phyloP scores from a whole-genome alignment of 225 moss, liverwort and hornwort genomes.

The Lunularia cruciata region DNA sequence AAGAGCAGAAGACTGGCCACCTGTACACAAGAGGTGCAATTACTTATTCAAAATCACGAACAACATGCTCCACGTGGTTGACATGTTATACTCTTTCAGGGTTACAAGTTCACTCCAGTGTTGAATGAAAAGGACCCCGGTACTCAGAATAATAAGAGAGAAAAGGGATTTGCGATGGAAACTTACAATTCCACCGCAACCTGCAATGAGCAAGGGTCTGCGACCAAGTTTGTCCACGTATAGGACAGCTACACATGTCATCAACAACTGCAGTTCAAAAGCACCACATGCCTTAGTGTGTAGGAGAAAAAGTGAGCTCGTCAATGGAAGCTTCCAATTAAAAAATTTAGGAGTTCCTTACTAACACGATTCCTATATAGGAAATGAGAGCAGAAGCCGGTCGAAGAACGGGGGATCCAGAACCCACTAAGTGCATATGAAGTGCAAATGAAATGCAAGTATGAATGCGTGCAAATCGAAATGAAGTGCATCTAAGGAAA shows the following conservation, averaged over 20 bases:
- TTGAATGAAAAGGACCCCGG: too few species aligned
- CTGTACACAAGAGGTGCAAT: slow-evolving; percentile 22
- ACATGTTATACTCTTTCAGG: neutral
- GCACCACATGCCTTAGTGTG: neutral
- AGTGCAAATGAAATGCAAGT: too few species aligned
- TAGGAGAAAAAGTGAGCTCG: too few species aligned
- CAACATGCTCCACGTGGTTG: neutral
- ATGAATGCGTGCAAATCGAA: too few species aligned
- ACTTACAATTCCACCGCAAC: slow-evolving; percentile 65
- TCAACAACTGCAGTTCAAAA: slow-evolving; percentile 49
- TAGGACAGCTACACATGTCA: slow-evolving; percentile 76
- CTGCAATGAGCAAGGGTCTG: slow-evolving; percentile 77
- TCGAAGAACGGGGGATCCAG: too few species aligned
- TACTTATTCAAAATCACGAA: neutral
- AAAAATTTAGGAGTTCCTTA: too few species aligned
- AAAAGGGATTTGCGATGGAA: neutral
- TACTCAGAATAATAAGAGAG: neutral
- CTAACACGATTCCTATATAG: too few species aligned
- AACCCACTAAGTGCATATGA: too few species aligned
- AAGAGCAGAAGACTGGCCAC: slow-evolving; percentile 57
- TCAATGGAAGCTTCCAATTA: too few species aligned
- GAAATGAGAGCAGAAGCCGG: too few species aligned
- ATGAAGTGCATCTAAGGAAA: too few species aligned
- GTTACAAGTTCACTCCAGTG: too few species aligned
- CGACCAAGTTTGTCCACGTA: slow-evolving; percentile 94